phyloP scores from a whole-genome alignment of 1,284 basidiomycete species.

The Coniophora puteana region DNA sequence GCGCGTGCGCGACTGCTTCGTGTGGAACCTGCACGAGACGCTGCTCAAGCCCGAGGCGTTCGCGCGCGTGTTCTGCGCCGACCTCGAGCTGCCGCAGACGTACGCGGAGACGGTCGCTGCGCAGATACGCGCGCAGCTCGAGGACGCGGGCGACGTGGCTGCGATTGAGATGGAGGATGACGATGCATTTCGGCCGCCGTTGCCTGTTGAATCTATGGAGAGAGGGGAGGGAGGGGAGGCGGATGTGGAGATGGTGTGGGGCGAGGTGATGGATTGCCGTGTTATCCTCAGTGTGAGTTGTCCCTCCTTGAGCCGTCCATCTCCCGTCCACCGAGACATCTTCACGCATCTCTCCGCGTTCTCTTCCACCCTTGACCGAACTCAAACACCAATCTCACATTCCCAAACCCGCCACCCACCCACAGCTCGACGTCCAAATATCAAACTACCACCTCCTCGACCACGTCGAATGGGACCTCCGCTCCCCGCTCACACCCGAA shows the following conservation, averaged over 20 bases:
- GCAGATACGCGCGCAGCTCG: conserved; percentile 87
- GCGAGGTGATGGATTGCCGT: conserved; percentile 77
- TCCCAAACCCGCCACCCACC: conserved; percentile 6
- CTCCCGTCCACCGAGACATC: conserved; percentile 3
- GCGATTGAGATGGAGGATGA: conserved; percentile 70
- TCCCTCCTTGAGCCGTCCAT: conserved; percentile 3
- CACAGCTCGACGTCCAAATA: conserved; percentile 96
- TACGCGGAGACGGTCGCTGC: conserved; percentile 80
- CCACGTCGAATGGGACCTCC: conserved; percentile 97
- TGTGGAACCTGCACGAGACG: conserved; percentile 91
- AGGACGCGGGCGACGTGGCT: conserved; percentile 81
- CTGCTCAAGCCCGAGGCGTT: conserved; percentile 83
- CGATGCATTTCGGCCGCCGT: no score
- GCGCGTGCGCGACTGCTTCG: conserved; percentile 90
- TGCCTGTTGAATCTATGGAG: no score
- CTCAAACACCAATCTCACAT: conserved; percentile 12
- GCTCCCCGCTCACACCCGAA: conserved; percentile 89
- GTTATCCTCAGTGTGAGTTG: conserved; percentile 83
- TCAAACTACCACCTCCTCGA: conserved; percentile 88
- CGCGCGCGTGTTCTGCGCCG: conserved; percentile 82
- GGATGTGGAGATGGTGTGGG: conserved; percentile 36
- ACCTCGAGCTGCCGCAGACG: conserved; percentile 72
- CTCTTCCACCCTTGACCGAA: conserved; percentile 10
- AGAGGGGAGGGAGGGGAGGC: conserved; percentile 18
- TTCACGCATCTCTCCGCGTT: no score